A percentile compares a stretch with the other conserved stretches of the same genome.
These are phyloP conservation scores for Pythium rhizo-oryzae DNA, from an alignment of 352 stramenopile species.

Conservation along the genomic window DNA sequence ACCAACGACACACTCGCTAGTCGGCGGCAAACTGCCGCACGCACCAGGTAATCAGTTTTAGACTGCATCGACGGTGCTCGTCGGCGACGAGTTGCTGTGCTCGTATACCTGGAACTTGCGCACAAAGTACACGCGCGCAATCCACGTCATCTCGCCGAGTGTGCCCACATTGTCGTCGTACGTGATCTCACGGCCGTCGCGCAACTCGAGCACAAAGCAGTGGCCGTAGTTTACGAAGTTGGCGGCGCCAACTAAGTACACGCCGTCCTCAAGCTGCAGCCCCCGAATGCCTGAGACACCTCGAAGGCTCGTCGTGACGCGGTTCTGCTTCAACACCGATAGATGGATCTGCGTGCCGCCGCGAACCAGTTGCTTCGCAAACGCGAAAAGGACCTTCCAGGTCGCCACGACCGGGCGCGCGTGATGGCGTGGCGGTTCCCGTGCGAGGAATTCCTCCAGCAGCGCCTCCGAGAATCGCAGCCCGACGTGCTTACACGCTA, in stretches of 20 bases:
- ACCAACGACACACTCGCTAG: no score
- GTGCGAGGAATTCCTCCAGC: neutral
- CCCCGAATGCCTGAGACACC: no score
- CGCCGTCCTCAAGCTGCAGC: no score
- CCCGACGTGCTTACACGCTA: neutral
- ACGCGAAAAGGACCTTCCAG: constrained; percentile 4
- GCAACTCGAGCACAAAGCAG: neutral
- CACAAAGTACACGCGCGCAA: neutral
- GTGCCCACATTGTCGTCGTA: neutral
- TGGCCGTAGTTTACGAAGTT: neutral
- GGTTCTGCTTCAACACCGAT: neutral
- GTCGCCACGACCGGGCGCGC: neutral
- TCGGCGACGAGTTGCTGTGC: no score
- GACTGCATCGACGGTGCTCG: no score
- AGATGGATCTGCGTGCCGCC: neutral
- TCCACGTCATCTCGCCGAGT: constrained; percentile 1
- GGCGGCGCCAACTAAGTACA: neutral
- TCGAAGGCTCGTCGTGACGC: neutral
- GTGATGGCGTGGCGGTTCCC: neutral
- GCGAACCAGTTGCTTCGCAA: neutral
- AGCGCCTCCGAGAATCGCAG: neutral
- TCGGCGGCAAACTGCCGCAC: no score
- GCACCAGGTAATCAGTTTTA: no score
- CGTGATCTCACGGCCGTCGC: neutral
- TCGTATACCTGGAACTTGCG: neutral